Percentiles rank a stretch among this genome's conserved stretches.
Conservation (phyloP, 2,329 filamentous ascomycete species). For the Dryadomyces quercus-mongolicae region DNA sequence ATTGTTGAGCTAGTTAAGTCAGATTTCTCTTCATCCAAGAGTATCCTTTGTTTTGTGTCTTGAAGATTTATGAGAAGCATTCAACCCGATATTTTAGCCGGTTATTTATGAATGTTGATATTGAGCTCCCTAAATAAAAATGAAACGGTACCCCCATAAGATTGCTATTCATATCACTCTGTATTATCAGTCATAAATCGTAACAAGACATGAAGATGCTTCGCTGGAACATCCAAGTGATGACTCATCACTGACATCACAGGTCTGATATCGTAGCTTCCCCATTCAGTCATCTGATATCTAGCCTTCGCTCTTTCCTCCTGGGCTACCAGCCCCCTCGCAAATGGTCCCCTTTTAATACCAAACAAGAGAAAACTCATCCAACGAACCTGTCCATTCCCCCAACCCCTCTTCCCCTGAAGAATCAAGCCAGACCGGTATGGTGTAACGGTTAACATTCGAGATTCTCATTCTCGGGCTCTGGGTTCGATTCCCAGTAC, state of each 20-base stretch:
- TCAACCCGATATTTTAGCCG: no score
- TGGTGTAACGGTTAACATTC: slow-evolving; percentile 16
- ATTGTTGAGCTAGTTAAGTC: no score
- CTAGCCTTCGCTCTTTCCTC: not conserved
- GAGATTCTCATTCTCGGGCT: slow-evolving; percentile 15
- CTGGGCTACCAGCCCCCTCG: not conserved
- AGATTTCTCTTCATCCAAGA: no score
- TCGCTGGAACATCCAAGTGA: no score
- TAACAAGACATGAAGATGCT: no score
- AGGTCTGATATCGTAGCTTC: not conserved
- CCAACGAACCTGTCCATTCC: not conserved
- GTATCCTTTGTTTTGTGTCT: no score
- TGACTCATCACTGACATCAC: not conserved
- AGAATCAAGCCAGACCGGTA: slow-evolving; percentile 8
- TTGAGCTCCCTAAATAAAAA: no score
- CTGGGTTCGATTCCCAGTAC: slow-evolving; percentile 16
- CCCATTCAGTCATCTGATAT: not conserved
- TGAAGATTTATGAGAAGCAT: no score
- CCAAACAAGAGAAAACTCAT: not conserved
- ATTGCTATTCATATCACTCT: no score
- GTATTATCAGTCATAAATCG: no score
- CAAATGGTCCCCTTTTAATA: not conserved
- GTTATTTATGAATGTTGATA: no score
- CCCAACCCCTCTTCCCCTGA: not conserved
- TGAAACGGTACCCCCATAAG: no score